phyloP scores from a whole-genome alignment of 768 basidiomycete species.

The Boletus pseudo-olivaceus region DNA sequence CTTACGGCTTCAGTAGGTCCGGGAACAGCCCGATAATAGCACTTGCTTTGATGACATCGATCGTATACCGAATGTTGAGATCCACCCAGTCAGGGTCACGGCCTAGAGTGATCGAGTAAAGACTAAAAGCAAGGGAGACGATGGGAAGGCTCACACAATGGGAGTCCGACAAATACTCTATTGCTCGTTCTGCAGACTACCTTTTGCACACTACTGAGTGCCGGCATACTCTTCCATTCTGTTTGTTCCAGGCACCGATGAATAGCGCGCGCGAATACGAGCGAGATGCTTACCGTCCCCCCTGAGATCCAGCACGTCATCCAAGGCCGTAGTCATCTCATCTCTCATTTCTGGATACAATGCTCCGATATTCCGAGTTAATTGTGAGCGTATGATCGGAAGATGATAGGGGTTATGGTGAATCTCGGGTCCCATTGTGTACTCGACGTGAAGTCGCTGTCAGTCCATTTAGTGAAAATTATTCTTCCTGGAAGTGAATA shows the following conservation, averaged over 20 bases:
- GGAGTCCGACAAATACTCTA: constrained; percentile 47
- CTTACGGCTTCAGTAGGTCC: background rate
- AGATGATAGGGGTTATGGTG: constrained; percentile 26
- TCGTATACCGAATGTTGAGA: constrained; percentile 30
- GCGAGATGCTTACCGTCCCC: constrained; percentile 8
- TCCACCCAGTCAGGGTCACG: constrained; percentile 35
- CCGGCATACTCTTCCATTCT: constrained; percentile 41
- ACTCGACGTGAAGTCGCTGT: constrained; percentile 35
- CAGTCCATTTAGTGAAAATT: background rate
- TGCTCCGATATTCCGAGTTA: constrained; percentile 37
- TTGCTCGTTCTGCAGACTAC: constrained; percentile 36
- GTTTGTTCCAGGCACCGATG: background rate
- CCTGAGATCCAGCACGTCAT: constrained; percentile 30
- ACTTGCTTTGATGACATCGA: constrained; percentile 21
- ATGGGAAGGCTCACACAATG: constrained; percentile 34
- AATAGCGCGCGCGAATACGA: background rate
- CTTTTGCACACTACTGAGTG: constrained; percentile 6
- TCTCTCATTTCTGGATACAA: constrained; percentile 40
- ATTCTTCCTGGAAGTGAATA: too few relatives aligned
- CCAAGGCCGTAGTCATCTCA: constrained; percentile 41
- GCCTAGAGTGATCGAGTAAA: constrained; percentile 28
- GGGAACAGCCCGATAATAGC: constrained; percentile 31
- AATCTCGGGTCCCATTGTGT: constrained; percentile 37
- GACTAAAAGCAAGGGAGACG: background rate
- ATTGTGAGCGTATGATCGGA: background rate